phyloP scores from a whole-genome alignment of 441 rosid genomes.

The Mallotus japonicus region DNA sequence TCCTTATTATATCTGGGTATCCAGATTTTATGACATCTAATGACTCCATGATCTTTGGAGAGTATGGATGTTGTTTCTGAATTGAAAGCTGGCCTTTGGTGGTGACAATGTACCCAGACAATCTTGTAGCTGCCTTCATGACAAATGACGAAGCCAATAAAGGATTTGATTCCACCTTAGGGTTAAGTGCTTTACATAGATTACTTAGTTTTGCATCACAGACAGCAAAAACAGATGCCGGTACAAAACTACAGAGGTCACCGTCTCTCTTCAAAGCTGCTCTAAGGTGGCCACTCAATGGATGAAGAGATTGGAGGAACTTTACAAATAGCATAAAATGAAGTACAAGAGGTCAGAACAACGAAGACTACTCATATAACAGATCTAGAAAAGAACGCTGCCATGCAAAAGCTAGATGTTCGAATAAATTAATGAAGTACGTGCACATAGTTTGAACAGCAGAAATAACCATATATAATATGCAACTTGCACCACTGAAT shows the following conservation, averaged over 20 bases:
- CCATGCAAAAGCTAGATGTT: conserved; percentile 11
- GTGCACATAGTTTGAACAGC: background rate
- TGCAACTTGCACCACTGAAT: background rate
- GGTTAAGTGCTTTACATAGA: conserved; percentile 66
- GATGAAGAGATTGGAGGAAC: conserved; percentile 73
- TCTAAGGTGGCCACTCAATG: conserved; percentile 79
- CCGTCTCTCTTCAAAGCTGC: conserved; percentile 67
- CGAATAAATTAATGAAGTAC: background rate
- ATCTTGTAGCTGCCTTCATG: conserved; percentile 62
- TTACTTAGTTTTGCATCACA: conserved; percentile 63
- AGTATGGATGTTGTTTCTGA: conserved; percentile 53
- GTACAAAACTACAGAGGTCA: conserved; percentile 59
- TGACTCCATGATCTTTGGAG: conserved; percentile 47
- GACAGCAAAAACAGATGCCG: conserved; percentile 71
- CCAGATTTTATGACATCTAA: conserved; percentile 38
- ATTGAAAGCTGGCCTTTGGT: conserved; percentile 51
- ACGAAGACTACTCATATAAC: conserved; percentile 3
- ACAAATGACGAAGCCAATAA: conserved; percentile 53
- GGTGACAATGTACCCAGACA: conserved; percentile 45
- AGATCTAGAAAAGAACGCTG: background rate
- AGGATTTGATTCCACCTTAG: conserved; percentile 65
- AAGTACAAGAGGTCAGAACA: conserved; percentile 16
- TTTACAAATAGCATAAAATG: conserved; percentile 28
- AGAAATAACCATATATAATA: background rate
- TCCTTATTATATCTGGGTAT: conserved; percentile 26